Evolutionary conservation across 2,329 filamentous ascomycete species (phyloP), one percentile per base, ranked within the genome.

Genomic region (Penicillium sp.): DNA sequence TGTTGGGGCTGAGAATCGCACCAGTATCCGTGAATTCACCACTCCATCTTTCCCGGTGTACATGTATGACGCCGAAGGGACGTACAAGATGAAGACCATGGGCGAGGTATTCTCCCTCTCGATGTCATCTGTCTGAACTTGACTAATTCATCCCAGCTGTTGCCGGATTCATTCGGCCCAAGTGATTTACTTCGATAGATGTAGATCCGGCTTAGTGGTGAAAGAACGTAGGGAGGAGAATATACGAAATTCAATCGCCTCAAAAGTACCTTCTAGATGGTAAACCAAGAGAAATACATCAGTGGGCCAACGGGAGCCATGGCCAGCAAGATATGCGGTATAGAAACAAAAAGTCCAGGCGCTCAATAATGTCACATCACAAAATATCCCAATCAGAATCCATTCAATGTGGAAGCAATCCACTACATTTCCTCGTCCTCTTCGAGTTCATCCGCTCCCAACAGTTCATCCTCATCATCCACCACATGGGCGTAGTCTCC

Each of bases 401-500:
- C 14, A 20, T 12, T 20, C 30, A 26, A 23, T 11, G n/a, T 23
- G 6, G 11, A 23, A 6, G 6, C 22, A 26, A 28, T 11, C 22
- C 6, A 37, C 16, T 28, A 26, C n/a, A 36, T 35, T 38, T 68
- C 65, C 35, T 68, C 84, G 45, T 95, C 90, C 49, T 95, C 90
- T 50, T 95, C 90, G 51, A 87, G 88, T 42, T 94, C 89, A 51
- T 95, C 90, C 1, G 54, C 55, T 1, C 92, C 92, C 23, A 98
- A 68, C 51, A 98, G 69, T 70, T 96, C 90, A 32, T 90, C 90
- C 62, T 96, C 92, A 59, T 96, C 92, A 34, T 92, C 85, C 55
- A 94, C 88, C 35, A 95, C 87, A 55, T 83, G 76, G 11, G 82
- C 79, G 62, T 96, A 96, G 62, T 95, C 86, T n/a, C 84, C 82